These are phyloP conservation scores for Suhomyces kilbournensis DNA, from an alignment of 805 yeast genomes.

Conservation along the genomic window DNA sequence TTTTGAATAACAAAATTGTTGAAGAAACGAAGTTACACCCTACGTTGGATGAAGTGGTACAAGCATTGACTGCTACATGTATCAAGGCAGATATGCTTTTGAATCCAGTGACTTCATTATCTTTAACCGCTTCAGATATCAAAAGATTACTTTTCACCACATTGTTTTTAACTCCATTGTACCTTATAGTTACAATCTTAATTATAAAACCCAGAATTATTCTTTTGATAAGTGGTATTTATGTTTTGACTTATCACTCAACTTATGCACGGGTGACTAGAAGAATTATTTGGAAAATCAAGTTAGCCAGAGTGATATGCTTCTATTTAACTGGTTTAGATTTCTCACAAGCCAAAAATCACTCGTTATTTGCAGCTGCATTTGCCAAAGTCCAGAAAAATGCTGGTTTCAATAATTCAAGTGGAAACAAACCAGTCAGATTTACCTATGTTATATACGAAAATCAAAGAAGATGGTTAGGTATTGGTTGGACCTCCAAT, in stretches of 20 bases:
- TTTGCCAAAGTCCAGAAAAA: slow-evolving; percentile 49
- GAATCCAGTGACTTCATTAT: slow-evolving; percentile 72
- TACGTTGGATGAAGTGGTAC: slow-evolving; percentile 82
- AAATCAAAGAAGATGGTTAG: slow-evolving; percentile 95
- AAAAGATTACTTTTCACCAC: slow-evolving; percentile 80
- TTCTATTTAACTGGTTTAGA: slow-evolving; percentile 88
- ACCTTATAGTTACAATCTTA: slow-evolving; percentile 65
- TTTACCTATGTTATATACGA: slow-evolving; percentile 92
- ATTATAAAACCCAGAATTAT: slow-evolving; percentile 69
- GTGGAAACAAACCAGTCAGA: slow-evolving; percentile 51
- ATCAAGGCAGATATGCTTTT: slow-evolving; percentile 74
- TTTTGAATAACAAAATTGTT: slow-evolving; percentile 54
- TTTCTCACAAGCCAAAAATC: slow-evolving; percentile 47
- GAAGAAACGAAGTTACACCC: slow-evolving; percentile 64
- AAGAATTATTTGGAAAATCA: slow-evolving; percentile 79
- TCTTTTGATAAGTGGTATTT: slow-evolving; percentile 55
- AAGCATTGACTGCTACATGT: slow-evolving; percentile 68
- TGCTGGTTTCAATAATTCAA: slow-evolving; percentile 21
- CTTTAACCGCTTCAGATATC: slow-evolving; percentile 74
- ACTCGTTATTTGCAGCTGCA: slow-evolving; percentile 53
- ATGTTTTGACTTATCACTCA: slow-evolving; percentile 80
- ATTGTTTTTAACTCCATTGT: slow-evolving; percentile 79
- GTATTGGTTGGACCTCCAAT: slow-evolving; percentile 96
- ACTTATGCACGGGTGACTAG: slow-evolving; percentile 81
- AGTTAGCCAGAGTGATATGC: slow-evolving; percentile 62